Evolutionary conservation across 257 asterid genomes (phyloP).

Genomic region (Verbena officinalis): DNA sequence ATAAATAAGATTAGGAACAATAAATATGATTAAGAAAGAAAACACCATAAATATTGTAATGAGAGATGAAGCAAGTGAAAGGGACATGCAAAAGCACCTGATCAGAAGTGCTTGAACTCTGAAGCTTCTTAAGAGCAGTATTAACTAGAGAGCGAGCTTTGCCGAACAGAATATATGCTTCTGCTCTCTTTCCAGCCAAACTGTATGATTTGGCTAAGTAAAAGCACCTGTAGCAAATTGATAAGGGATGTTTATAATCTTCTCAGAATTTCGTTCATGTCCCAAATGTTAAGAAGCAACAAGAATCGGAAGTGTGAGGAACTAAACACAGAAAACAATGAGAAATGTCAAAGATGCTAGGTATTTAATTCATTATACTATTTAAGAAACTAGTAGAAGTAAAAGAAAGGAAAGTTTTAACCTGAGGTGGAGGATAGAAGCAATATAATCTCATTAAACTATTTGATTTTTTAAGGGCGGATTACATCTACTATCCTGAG

Average conservation of each 20-base stretch:
- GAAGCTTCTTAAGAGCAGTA: constrained; percentile 62
- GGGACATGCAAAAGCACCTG: constrained; percentile 51
- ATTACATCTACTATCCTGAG: too few relatives aligned
- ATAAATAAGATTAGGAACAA: not conserved
- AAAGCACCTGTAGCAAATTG: constrained; percentile 74
- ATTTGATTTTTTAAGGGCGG: too few relatives aligned
- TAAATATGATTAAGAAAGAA: not conserved
- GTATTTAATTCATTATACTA: not conserved
- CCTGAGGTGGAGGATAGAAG: not conserved
- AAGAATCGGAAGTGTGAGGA: constrained; percentile 4
- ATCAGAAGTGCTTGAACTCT: constrained; percentile 47
- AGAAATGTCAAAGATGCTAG: too few relatives aligned
- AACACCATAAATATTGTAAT: constrained; percentile 1
- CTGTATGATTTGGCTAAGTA: constrained; percentile 95
- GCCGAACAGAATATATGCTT: constrained; percentile 82
- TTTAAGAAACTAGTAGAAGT: not conserved
- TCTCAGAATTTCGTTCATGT: constrained; percentile 9
- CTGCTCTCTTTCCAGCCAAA: constrained; percentile 89
- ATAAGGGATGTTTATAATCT: constrained; percentile 24
- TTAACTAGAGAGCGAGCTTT: constrained; percentile 72
- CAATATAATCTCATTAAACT: constrained; percentile 6
- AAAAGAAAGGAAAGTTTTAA: not conserved
- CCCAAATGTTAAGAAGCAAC: constrained; percentile 20
- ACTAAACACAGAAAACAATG: too few relatives aligned
- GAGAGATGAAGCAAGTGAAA: constrained; percentile 12